Evolutionary conservation across 2,329 filamentous ascomycete species (phyloP).

Genomic region (Diaporthe australafricana): DNA sequence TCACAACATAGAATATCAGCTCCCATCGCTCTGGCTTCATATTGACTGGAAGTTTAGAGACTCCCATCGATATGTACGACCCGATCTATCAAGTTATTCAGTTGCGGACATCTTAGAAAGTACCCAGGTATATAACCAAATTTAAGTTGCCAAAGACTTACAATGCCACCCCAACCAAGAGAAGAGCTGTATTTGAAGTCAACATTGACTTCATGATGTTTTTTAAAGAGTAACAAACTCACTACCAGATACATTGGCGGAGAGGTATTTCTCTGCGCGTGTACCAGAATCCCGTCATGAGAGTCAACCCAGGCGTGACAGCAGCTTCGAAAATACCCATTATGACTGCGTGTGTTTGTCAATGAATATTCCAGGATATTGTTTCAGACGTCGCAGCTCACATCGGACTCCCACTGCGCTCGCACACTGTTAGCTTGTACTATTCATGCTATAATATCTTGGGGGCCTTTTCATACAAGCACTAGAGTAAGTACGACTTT

Average conservation of each 20-base stretch:
- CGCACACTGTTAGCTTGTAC: too few species aligned
- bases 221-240: too few species aligned
- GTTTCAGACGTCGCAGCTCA: slow-evolving; percentile 19
- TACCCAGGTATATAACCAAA: too few species aligned
- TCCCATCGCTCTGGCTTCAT: background rate
- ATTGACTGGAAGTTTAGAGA: background rate
- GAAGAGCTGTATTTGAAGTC: background rate
- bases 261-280: slow-evolving; percentile 49
- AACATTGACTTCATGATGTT: background rate
- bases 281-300: slow-evolving; percentile 52
- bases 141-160: background rate
- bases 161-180: background rate
- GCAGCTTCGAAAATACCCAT: slow-evolving; percentile 50
- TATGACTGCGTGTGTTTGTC: slow-evolving; percentile 38
- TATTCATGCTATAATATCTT: too few species aligned
- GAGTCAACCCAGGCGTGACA: slow-evolving; percentile 47
- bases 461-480: too few species aligned
- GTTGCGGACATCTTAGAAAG: too few species aligned
- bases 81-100: too few species aligned
- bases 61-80: background rate
- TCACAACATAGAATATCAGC: background rate
- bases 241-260: slow-evolving; percentile 50
- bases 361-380: too few species aligned
- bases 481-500: slow-evolving; percentile 41
- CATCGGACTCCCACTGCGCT: slow-evolving; percentile 14